These are phyloP conservation scores for Quillaja saponaria DNA, from an alignment of 306 rosid genomes.

Conservation along the genomic window DNA sequence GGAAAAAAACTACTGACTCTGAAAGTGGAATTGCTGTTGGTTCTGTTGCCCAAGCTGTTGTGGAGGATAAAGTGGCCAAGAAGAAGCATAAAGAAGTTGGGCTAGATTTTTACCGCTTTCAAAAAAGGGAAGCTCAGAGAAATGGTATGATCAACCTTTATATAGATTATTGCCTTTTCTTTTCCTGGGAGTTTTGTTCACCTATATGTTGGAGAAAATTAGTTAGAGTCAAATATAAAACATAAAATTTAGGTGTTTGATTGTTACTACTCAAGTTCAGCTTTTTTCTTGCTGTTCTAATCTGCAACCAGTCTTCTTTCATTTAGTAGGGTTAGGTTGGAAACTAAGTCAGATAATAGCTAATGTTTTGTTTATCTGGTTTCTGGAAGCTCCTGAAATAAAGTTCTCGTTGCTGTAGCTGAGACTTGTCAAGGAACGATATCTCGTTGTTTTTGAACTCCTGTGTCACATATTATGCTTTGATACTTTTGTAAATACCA, in stretches of 20 bases:
- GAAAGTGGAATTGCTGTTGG: conserved; percentile 79
- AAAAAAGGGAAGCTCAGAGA: conserved; percentile 81
- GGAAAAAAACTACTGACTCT: conserved; percentile 84
- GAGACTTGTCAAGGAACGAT: background rate
- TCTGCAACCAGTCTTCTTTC: conserved; percentile 1
- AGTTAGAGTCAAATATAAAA: background rate
- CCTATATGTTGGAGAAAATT: conserved; percentile 2
- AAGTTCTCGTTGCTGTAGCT: background rate
- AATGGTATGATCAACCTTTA: conserved; percentile 49
- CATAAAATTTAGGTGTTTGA: background rate
- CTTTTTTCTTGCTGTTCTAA: background rate
- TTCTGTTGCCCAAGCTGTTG: conserved; percentile 75
- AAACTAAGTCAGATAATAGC: background rate
- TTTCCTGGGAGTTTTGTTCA: background rate
- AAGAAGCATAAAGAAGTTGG: conserved; percentile 69
- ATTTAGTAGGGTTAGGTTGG: background rate
- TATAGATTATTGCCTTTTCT: background rate
- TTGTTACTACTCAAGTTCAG: too few species aligned
- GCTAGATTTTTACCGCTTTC: conserved; percentile 80
- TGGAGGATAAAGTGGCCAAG: conserved; percentile 57
- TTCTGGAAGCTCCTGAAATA: conserved; percentile 1
- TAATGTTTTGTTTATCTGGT: conserved; percentile 12
- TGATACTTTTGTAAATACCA: too few species aligned
- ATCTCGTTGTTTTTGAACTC: background rate
- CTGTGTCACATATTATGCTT: too few species aligned